Percentiles rank a stretch among this genome's conserved stretches.
phyloP scores from a whole-genome alignment of 177 flowering plant genomes.

The Vitis hybrid region DNA sequence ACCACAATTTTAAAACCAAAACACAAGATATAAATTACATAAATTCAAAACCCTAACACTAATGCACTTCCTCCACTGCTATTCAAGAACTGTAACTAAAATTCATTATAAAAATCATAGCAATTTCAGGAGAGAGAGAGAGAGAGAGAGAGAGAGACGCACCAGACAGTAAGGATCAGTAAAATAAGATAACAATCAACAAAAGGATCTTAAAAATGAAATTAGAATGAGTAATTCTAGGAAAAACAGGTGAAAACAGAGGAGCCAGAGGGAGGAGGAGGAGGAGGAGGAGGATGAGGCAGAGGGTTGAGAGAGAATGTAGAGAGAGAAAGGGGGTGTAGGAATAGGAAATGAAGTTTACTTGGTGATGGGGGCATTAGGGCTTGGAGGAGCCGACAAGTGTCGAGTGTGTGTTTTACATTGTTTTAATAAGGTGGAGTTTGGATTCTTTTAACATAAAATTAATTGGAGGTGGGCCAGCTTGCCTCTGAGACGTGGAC shows the following conservation, averaged over 20 bases:
- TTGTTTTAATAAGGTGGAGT: background rate
- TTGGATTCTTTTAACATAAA: background rate
- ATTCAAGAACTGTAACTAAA: background rate
- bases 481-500: slow-evolving; percentile 37
- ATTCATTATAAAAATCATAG: background rate
- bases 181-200: background rate
- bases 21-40: background rate
- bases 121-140: background rate
- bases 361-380: slow-evolving; percentile 14
- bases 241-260: too few species aligned
- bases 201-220: too few species aligned
- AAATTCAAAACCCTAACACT: slow-evolving; percentile 15
- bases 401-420: slow-evolving; percentile 26
- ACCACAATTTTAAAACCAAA: background rate
- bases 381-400: slow-evolving; percentile 37
- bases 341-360: slow-evolving; percentile 5
- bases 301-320: background rate
- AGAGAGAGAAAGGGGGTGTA: slow-evolving; percentile 2
- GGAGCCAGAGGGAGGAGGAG: background rate
- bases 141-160: background rate
- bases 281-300: background rate
- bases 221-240: too few species aligned
- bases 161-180: background rate
- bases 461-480: slow-evolving; percentile 16
- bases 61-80: background rate